Evolutionary conservation across 2,329 filamentous ascomycete species (phyloP).

Genomic region (Dothidotthia symphoricarpi): DNA sequence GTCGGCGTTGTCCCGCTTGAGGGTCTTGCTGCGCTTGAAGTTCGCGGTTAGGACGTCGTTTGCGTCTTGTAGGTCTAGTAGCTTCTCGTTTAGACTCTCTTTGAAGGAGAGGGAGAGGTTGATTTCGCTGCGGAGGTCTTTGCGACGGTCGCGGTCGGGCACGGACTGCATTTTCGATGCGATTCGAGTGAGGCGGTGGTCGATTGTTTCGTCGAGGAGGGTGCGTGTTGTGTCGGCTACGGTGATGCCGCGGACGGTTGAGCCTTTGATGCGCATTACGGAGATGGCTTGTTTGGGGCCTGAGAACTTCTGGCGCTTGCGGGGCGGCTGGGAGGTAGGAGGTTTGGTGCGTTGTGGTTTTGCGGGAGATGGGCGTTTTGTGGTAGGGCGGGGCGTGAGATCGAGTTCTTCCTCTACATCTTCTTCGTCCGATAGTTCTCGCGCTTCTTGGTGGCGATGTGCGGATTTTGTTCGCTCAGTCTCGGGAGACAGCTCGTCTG

Average conservation of each 20-base stretch:
- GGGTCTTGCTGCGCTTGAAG: conserved; percentile 45
- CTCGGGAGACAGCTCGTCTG: conserved; percentile 25
- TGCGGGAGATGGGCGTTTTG: conserved; percentile 15
- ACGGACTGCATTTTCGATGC: conserved; percentile 40
- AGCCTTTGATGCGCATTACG: conserved; percentile 43
- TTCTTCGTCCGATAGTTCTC: conserved; percentile 20
- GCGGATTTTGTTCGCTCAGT: conserved; percentile 5
- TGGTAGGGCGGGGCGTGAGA: conserved; percentile 9
- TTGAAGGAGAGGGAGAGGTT: conserved; percentile 51
- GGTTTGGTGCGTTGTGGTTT: conserved; percentile 12
- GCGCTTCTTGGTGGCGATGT: conserved; percentile 5
- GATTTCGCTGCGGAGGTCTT: conserved; percentile 46
- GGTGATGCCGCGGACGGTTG: conserved; percentile 44
- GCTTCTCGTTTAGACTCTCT: conserved; percentile 48
- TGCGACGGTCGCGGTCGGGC: conserved; percentile 41
- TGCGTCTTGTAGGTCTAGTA: conserved; percentile 54
- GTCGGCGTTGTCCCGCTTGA: conserved; percentile 47
- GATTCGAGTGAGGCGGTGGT: conserved; percentile 47
- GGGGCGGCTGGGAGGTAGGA: conserved; percentile 21
- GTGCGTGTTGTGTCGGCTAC: conserved; percentile 54
- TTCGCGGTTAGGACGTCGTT: conserved; percentile 52
- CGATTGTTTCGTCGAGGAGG: conserved; percentile 51
- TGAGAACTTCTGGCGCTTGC: conserved; percentile 29
- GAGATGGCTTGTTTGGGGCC: conserved; percentile 33
- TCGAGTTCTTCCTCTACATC: conserved; percentile 14